Conservation (phyloP, 2,329 filamentous ascomycete genomes). For the Eurotiales sp. region DNA sequence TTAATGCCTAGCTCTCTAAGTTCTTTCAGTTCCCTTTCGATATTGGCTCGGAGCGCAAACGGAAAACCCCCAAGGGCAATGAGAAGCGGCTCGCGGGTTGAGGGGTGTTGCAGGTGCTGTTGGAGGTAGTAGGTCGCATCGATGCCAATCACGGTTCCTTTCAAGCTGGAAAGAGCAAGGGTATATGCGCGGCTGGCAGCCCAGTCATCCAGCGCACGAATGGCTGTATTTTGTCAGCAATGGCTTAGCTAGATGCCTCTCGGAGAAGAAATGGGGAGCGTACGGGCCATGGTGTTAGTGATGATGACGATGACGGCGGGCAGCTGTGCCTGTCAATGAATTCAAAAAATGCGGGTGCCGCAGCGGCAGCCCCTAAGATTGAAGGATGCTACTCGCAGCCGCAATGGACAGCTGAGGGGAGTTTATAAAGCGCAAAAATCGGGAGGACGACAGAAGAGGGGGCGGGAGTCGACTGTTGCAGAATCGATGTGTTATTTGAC, state of each 20-base stretch:
- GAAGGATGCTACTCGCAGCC: background rate
- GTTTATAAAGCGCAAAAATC: background rate
- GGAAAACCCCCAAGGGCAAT: conserved; percentile 86
- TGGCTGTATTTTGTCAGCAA: conserved; percentile 17
- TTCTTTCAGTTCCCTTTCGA: conserved; percentile 70
- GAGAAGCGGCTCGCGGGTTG: conserved; percentile 79
- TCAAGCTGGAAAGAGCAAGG: conserved; percentile 65
- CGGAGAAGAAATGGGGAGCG: background rate
- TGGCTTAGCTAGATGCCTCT: background rate
- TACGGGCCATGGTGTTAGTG: conserved; percentile 13
- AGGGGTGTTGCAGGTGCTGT: conserved; percentile 66
- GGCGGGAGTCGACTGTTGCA: background rate
- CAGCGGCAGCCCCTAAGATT: conserved; percentile 3
- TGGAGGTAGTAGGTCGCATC: conserved; percentile 88
- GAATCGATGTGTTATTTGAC: background rate
- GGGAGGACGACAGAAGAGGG: background rate
- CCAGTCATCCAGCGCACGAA: conserved; percentile 56
- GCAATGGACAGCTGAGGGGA: background rate
- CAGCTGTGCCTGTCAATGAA: background rate
- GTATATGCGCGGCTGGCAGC: conserved; percentile 51
- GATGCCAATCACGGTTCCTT: conserved; percentile 72
- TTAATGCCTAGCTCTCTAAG: conserved; percentile 68
- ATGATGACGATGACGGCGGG: background rate
- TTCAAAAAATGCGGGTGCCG: conserved; percentile 12
- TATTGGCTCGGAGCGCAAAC: conserved; percentile 68